Conservation (phyloP, 2,329 filamentous ascomycete genomes). For the Chaetomium sp. region DNA sequence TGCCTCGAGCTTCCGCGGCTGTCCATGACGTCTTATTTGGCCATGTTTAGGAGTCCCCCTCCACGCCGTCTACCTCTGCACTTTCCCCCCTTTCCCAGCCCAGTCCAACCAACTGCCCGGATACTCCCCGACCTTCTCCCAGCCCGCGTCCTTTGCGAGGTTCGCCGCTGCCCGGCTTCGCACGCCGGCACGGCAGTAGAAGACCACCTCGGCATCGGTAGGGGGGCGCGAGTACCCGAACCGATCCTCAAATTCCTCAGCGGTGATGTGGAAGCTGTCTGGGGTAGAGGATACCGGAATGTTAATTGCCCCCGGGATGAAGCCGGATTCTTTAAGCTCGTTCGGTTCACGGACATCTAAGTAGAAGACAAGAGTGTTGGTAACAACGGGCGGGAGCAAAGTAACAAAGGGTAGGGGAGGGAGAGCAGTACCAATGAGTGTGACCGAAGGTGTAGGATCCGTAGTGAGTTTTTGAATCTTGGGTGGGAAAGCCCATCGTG, state of each 20-base stretch:
- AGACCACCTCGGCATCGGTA: constrained; percentile 57
- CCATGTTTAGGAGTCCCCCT: background rate
- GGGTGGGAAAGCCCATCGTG: no score
- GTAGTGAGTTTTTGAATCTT: constrained; percentile 37
- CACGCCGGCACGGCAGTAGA: constrained; percentile 92
- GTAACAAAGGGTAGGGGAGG: background rate
- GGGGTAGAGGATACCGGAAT: constrained; percentile 72
- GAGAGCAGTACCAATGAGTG: constrained; percentile 41
- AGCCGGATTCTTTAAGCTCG: constrained; percentile 58
- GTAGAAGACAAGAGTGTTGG: no score
- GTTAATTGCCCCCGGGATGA: constrained; percentile 76
- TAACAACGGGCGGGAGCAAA: background rate
- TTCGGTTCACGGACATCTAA: constrained; percentile 65
- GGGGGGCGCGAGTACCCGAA: constrained; percentile 69
- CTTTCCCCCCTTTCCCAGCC: constrained; percentile 62
- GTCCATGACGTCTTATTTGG: no score
- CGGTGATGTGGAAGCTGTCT: constrained; percentile 69
- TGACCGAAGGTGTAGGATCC: constrained; percentile 28
- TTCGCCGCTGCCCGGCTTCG: constrained; percentile 70
- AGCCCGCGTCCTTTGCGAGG: constrained; percentile 72
- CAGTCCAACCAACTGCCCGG: constrained; percentile 77
- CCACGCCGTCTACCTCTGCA: constrained; percentile 37
- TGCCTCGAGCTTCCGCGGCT: no score
- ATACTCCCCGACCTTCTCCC: constrained; percentile 64
- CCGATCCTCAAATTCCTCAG: constrained; percentile 74